These are phyloP conservation scores for Lantana camara DNA, from an alignment of 257 asterid genomes.

Conservation along the genomic window DNA sequence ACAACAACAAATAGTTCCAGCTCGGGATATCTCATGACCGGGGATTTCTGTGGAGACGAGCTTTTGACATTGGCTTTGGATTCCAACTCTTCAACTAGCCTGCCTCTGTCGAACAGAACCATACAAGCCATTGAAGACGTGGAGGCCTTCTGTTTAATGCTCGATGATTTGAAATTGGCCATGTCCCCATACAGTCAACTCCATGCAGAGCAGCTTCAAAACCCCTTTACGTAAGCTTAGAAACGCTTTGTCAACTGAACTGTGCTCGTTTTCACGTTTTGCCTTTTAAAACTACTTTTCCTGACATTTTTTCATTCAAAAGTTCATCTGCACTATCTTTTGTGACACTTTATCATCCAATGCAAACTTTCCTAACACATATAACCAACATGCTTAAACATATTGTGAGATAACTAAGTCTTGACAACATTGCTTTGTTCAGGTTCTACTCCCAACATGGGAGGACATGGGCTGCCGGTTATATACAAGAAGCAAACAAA, in stretches of 20 bases:
- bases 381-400: too few relatives aligned
- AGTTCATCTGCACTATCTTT: too few relatives aligned
- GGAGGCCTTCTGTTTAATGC: slow-evolving; percentile 45
- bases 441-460: slow-evolving; percentile 69
- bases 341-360: too few relatives aligned
- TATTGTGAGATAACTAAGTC: too few relatives aligned
- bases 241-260: neutral
- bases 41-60: slow-evolving; percentile 59
- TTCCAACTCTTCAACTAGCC: slow-evolving; percentile 46
- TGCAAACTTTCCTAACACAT: too few relatives aligned
- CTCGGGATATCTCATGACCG: slow-evolving; percentile 50
- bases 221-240: slow-evolving; percentile 38
- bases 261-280: too few relatives aligned
- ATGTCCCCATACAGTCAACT: slow-evolving; percentile 47
- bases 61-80: slow-evolving; percentile 61
- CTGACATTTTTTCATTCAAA: too few relatives aligned
- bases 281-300: too few relatives aligned
- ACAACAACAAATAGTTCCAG: slow-evolving; percentile 63
- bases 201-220: slow-evolving; percentile 49
- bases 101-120: slow-evolving; percentile 54
- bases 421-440: too few relatives aligned
- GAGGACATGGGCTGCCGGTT: slow-evolving; percentile 73
- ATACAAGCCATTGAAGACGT: slow-evolving; percentile 48
- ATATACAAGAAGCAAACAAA: slow-evolving; percentile 68
- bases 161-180: slow-evolving; percentile 41